Evolutionary conservation across 1,284 basidiomycete species (phyloP).

Genomic region (Ganoderma lucidum): DNA sequence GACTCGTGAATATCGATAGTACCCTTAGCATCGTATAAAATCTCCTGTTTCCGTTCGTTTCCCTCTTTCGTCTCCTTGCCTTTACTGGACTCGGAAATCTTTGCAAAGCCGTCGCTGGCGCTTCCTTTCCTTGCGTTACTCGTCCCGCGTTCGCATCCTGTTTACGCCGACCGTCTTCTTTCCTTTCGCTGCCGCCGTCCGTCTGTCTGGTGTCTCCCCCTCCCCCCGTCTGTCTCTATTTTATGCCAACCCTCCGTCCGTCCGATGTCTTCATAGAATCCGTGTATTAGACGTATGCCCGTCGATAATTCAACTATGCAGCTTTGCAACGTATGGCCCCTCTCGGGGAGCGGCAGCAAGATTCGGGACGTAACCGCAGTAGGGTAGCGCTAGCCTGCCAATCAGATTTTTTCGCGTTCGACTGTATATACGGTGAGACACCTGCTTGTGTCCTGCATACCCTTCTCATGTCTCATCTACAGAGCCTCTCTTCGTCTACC

Average conservation of each 20-base stretch:
- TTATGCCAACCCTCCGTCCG: constrained; percentile 3
- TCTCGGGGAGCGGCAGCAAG: background rate
- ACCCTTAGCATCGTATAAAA: constrained; percentile 17
- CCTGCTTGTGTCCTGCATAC: no score
- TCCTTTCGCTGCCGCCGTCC: background rate
- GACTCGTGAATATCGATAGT: background rate
- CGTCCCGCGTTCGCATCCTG: background rate
- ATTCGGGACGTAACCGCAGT: no score
- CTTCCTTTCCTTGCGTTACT: background rate
- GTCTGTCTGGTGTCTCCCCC: no score
- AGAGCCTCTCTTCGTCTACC: no score
- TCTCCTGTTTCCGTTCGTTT: constrained; percentile 9
- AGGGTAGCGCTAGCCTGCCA: no score
- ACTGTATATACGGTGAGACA: no score
- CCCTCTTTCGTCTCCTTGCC: background rate
- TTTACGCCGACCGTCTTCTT: background rate
- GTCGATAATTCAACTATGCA: constrained; percentile 19
- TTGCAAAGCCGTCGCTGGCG: constrained; percentile 1
- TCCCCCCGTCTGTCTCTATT: background rate
- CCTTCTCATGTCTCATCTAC: no score
- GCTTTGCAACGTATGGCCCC: background rate
- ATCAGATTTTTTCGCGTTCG: no score
- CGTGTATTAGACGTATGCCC: constrained; percentile 24
- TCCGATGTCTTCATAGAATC: constrained; percentile 24
- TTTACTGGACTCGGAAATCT: background rate